Evolutionary conservation across 768 basidiomycete genomes (phyloP).

Genomic region (Leccinum disarticulatum): DNA sequence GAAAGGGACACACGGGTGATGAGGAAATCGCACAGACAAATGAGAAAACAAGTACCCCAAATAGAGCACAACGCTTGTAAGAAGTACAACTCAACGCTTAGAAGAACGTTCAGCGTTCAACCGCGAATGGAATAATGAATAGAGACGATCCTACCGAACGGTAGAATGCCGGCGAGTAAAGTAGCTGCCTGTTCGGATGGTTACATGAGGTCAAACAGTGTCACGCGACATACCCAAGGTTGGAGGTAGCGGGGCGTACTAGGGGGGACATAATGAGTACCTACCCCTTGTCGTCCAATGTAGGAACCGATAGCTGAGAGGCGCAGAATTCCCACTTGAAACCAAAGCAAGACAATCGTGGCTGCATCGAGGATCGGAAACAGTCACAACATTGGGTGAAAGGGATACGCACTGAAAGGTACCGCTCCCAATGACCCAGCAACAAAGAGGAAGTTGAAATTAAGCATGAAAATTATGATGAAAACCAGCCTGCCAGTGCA

Average conservation of each 20-base stretch:
- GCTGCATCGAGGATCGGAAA: conserved; percentile 39
- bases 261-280: conserved; percentile 21
- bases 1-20: conserved; percentile 60
- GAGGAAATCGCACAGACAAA: conserved; percentile 83
- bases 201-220: conserved; percentile 8
- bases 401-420: conserved; percentile 67
- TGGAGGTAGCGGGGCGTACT: too few relatives aligned
- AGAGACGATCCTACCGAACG: conserved; percentile 63
- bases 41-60: conserved; percentile 84
- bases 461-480: conserved; percentile 81
- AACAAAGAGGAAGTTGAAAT: conserved; percentile 74
- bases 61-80: conserved; percentile 81
- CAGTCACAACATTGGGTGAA: neutral
- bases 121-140: conserved; percentile 1
- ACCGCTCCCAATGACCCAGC: conserved; percentile 93
- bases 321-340: conserved; percentile 79
- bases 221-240: conserved; percentile 55
- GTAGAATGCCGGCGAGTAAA: conserved; percentile 86
- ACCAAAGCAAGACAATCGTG: conserved; percentile 87
- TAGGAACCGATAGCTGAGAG: conserved; percentile 85
- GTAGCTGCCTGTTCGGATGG: conserved; percentile 53
- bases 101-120: neutral
- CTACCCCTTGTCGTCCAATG: conserved; percentile 85
- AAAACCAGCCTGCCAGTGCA: conserved; percentile 65
- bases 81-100: conserved; percentile 92